phyloP scores from a whole-genome alignment of 1,284 basidiomycete genomes.

The Trichosporon coremiiforme region DNA sequence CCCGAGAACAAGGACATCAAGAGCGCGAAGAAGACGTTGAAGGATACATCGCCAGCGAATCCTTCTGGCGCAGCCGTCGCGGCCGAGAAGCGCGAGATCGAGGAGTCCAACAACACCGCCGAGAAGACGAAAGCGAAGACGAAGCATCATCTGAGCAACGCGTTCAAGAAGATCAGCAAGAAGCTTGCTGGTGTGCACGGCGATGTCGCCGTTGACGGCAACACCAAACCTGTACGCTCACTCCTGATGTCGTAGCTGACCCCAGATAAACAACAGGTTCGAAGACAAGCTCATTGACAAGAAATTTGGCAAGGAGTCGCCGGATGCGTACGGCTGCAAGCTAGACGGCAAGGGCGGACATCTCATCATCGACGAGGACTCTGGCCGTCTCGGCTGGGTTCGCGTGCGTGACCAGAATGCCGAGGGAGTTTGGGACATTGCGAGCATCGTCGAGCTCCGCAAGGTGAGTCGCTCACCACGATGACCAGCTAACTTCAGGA shows the following conservation, averaged over 20 bases:
- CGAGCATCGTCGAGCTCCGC: slow-evolving; percentile 22
- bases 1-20: slow-evolving; percentile 32
- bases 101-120: not conserved
- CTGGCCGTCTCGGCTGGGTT: slow-evolving; percentile 2
- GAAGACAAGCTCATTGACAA: not conserved
- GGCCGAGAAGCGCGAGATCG: not conserved
- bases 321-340: slow-evolving; percentile 19
- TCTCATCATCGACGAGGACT: slow-evolving; percentile 17
- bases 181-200: slow-evolving; percentile 19
- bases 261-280: not conserved
- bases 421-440: slow-evolving; percentile 19
- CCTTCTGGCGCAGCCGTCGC: not conserved
- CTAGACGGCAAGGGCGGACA: slow-evolving; percentile 15
- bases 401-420: not conserved
- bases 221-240: slow-evolving; percentile 1
- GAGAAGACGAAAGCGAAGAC: not conserved
- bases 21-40: slow-evolving; percentile 2
- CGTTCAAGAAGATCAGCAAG: slow-evolving; percentile 24
- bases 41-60: slow-evolving; percentile 31
- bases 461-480: not conserved
- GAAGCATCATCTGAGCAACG: slow-evolving; percentile 10
- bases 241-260: too few species aligned
- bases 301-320: slow-evolving; percentile 21
- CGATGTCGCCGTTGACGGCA: slow-evolving; percentile 20
- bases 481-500: slow-evolving; percentile 29